phyloP scores from a whole-genome alignment of 345 rosid species.

The Citrus cavaleriei region DNA sequence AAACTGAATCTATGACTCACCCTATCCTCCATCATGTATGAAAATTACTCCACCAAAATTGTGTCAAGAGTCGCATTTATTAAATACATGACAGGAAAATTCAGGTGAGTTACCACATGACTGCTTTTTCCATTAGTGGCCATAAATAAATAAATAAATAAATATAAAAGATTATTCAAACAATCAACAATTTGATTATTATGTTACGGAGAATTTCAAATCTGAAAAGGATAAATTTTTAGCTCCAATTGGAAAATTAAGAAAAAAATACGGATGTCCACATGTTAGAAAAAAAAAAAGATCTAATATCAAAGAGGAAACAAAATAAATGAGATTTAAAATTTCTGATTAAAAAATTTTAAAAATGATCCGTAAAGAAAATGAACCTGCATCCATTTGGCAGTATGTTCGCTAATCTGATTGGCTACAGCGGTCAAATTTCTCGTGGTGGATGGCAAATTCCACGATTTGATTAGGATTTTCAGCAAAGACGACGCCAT shows the following conservation, averaged over 20 bases:
- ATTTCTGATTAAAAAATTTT: background rate
- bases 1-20: background rate
- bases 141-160: too few relatives aligned
- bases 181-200: background rate
- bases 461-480: constrained; percentile 45
- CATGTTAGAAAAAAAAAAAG: background rate
- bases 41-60: background rate
- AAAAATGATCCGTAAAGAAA: background rate
- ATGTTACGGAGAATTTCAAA: background rate
- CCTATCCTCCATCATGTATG: too few relatives aligned
- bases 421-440: constrained; percentile 33
- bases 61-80: background rate
- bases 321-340: background rate
- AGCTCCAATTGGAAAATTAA: background rate
- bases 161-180: background rate
- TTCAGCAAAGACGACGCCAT: constrained; percentile 63
- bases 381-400: constrained; percentile 94
- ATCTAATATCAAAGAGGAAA: background rate
- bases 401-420: constrained; percentile 67
- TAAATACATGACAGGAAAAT: background rate
- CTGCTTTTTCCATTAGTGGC: background rate
- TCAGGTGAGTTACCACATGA: background rate
- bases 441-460: constrained; percentile 39
- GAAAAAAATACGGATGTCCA: background rate
- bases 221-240: background rate